Evolutionary conservation across 2,329 filamentous ascomycete genomes (phyloP).

Genomic region (Aureobasidium musti): DNA sequence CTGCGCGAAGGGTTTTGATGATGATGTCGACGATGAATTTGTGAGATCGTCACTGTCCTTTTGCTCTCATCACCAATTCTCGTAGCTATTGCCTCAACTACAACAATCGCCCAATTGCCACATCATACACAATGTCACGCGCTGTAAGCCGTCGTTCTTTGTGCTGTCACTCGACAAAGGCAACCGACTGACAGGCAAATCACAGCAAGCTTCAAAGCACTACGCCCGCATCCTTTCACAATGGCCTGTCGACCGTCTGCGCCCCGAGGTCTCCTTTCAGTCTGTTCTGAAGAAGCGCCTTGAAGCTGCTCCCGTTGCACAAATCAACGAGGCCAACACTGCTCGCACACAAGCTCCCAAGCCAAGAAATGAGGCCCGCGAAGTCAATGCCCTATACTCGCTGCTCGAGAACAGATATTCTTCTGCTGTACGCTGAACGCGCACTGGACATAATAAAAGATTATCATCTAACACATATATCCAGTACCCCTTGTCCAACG

Average conservation of each 20-base stretch:
- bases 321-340: constrained; percentile 32
- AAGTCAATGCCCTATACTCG: constrained; percentile 61
- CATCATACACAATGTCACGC: constrained; percentile 23
- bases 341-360: constrained; percentile 17
- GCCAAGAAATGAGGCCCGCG: constrained; percentile 43
- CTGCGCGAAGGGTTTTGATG: constrained; percentile 27
- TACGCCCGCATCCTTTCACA: constrained; percentile 53
- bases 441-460: not conserved
- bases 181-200: constrained; percentile 25
- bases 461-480: not conserved
- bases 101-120: not conserved
- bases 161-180: constrained; percentile 2
- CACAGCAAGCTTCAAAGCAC: constrained; percentile 47
- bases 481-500: constrained; percentile 52
- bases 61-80: not conserved
- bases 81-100: not conserved
- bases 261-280: constrained; percentile 52
- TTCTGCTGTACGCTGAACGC: constrained; percentile 41
- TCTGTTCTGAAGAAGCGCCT: constrained; percentile 48
- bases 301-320: constrained; percentile 36
- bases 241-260: constrained; percentile 55
- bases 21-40: constrained; percentile 29
- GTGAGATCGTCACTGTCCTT: constrained; percentile 1
- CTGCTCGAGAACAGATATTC: constrained; percentile 62
- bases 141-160: constrained; percentile 8